Evolutionary conservation across 2,329 filamentous ascomycete species (phyloP), one percentile per base, ranked within the genome.

Genomic region (Leptodontidium sp.): DNA sequence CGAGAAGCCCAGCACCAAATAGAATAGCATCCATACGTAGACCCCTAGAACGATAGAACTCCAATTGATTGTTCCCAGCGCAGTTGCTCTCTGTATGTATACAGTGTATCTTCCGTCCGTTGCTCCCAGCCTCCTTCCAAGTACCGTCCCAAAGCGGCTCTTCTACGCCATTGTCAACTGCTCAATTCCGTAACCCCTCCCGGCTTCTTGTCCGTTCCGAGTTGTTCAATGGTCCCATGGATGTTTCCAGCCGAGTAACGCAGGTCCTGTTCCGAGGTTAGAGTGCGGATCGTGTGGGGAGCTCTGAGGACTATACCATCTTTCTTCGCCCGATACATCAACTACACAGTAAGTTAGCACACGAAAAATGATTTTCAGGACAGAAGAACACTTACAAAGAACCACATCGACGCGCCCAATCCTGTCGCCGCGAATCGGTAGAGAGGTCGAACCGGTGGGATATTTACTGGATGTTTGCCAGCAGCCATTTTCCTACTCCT

Each of bases 361-460:
- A 17, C 24, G 15, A 26, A 21, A 6, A 17, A 17, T 47, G 3
- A 1, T n/a, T 15, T 15, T 5, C 15, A 14, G 1, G 14, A 32
- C 58, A n/a, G 8, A 32, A 7, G 57, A 6, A 32, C 2, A 85
- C 91, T 79, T 88, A 98, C 94, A 82, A 96, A 99, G 84, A 99
- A 98, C 96, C 96, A 99, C 96, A 98, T 99, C 83, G 92, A 93
- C 66, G 96, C 96, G 75, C 94, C 93, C 72, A 99, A 86, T 71
- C 91, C 93, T 55, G 93, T 98, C 58, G 93, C 95, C 68, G 90
- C 88, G 81, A 95, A 91, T 79, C 93, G 89, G 85, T 98, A 97
- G 74, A 97, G 78, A 57, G 88, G 89, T 71, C 88, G 85, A 61
- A 83, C 86, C 43, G 86, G 87, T 78, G 87, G 89, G 78, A 91